phyloP scores from a whole-genome alignment of 163 green algal genomes.

The Trebouxia gelatinosa region DNA sequence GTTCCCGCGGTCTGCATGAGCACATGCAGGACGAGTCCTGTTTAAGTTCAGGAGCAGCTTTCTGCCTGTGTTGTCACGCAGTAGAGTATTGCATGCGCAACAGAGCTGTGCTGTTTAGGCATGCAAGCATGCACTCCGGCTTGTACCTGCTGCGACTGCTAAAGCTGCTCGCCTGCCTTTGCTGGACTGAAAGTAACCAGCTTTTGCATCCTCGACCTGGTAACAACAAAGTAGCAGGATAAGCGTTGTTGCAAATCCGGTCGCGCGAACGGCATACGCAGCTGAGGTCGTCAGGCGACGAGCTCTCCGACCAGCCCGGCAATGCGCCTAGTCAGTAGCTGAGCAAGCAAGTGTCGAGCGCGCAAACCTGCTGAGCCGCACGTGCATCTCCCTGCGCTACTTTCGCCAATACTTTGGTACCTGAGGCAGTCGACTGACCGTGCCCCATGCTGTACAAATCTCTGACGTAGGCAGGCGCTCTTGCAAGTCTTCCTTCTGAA shows the following conservation, averaged over 20 bases:
- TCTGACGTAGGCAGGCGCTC: not conserved
- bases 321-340: not conserved
- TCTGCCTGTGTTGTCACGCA: too few species aligned
- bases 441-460: not conserved
- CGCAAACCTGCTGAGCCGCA: constrained; percentile 6
- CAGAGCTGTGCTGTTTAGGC: not conserved
- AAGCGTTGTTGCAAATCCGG: not conserved
- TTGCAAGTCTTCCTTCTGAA: not conserved
- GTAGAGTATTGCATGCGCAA: not conserved
- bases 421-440: constrained; percentile 3
- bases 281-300: not conserved
- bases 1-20: constrained; percentile 32
- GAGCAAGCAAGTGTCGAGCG: not conserved
- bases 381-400: constrained; percentile 18
- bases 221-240: not conserved
- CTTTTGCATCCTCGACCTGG: constrained; percentile 10
- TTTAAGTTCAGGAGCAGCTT: not conserved
- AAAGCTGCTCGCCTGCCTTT: constrained; percentile 14
- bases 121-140: not conserved
- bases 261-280: not conserved
- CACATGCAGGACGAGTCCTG: not conserved
- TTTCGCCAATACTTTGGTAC: constrained; percentile 10
- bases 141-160: constrained; percentile 14
- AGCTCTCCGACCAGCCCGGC: not conserved
- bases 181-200: constrained; percentile 17